Base-by-base conservation (phyloP, 164 flowering plant genomes). In the Berberis thunbergii region DNA sequence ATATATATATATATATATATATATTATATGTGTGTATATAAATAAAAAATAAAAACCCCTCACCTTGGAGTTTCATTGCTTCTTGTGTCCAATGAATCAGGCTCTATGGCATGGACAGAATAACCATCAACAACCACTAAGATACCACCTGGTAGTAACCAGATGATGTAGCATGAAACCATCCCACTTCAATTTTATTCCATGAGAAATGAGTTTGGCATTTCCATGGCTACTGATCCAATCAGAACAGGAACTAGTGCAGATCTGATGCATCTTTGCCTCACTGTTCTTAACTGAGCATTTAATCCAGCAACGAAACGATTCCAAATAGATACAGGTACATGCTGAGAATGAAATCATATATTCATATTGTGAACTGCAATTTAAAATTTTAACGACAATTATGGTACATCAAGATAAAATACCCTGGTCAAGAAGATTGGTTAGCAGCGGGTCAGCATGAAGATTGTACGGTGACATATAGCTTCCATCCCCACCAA, bases 401-500 rank as follows among this genome's bases (percentile, higher is more conserved):
- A 26, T 26, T 26, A 26, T 26, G 26, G 26, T 26, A 55, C 26
- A 39, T 26, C 11, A 41, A 26, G 10, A 40, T 2, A 4, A 41
- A 41, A 57, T 57, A 91, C 97, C n/a, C 97, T 85, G 91, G 70
- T 79, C 86, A 49, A 91, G 81, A 60, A 91, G 83, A 72, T 80
- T 88, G 53, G 86, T 84, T 65, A 91, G 69, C 71, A 87, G 70
- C 13, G 79, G 54, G 71, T 91, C 97, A 65, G 83, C 85, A 67
- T 87, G 81, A 66, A 91, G 84, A 75, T 74, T 77, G 73, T 86
- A 91, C 26, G 97, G 96, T 52, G 97, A 78, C 97, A 91, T 85
- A 67, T 91, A 91, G 78, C 97, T 88, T 73, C 97, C 97, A 78
- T 91, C 83, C 61, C 97, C 97, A 55, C 97, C 97, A 77, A 91